phyloP scores from a whole-genome alignment of 306 rosid genomes.

The Fragaria ananassa region DNA sequence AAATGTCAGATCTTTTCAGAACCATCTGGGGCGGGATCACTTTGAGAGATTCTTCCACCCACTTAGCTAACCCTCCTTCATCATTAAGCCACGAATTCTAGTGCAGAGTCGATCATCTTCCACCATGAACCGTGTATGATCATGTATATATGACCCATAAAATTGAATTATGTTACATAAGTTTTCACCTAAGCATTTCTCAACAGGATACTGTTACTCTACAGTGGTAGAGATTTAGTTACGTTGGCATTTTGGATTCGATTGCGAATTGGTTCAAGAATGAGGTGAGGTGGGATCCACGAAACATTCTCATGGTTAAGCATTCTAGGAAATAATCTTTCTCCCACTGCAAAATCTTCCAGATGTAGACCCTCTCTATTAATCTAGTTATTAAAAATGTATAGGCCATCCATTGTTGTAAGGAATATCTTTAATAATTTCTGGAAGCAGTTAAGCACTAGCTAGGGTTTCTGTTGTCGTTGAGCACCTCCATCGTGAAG shows the following conservation, averaged over 20 bases:
- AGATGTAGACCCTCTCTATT: conserved; percentile 9
- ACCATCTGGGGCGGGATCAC: conserved; percentile 28
- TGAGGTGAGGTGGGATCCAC: conserved; percentile 47
- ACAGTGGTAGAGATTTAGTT: not conserved
- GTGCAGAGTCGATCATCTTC: not conserved
- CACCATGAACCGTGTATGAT: not conserved
- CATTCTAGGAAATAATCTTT: conserved; percentile 45
- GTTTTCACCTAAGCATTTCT: not conserved
- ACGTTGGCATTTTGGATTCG: not conserved
- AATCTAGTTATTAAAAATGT: not conserved
- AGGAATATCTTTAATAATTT: not conserved
- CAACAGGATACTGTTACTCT: not conserved
- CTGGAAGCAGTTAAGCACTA: conserved; percentile 24
- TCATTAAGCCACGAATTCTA: not conserved
- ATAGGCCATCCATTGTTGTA: not conserved
- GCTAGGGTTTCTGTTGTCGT: not conserved
- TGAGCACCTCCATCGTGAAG: not conserved
- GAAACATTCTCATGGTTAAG: conserved; percentile 62
- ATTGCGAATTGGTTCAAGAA: not conserved
- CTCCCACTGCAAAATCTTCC: conserved; percentile 33
- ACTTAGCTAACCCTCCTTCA: conserved; percentile 19
- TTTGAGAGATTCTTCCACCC: conserved; percentile 45
- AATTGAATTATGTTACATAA: not conserved
- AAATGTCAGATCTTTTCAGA: conserved; percentile 60
- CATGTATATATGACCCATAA: not conserved